Base-by-base conservation (phyloP, 176 grass and related monocot species). In the Bothriochloa decipiens region DNA sequence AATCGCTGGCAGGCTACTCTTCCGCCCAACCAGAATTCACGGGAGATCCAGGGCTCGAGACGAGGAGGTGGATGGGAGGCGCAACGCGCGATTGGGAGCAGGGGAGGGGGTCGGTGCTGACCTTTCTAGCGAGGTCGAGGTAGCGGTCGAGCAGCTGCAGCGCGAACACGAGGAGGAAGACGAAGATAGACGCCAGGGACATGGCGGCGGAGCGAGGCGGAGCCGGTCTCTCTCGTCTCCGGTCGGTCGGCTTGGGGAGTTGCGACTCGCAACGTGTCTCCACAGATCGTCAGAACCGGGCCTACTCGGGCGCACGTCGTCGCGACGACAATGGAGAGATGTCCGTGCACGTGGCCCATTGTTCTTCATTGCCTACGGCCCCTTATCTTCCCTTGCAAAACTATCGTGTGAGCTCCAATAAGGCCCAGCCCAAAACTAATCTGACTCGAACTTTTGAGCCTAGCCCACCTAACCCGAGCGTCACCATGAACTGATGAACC, bases 91-190 rank as follows among this genome's bases (percentile, higher is more conserved):
- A 77, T 64, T n/a, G n/a, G n/a, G n/a, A n/a, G n/a, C n/a, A n/a
- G 22, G 45, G 46, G 49, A 20, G 3, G 41, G 77, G 26, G 45
- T 49, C 58, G 40, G 7, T 45, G 87, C 78, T 92, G 42, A 98
- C 95, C 95, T 95, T 95, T 39, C 65, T 82, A 40, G 87, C 72
- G 80, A 98, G 67, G 37, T 92, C 91, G 33, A 98, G 85, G 80
- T 88, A 90, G 66, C 80, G 73, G 58, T 92, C 89, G 57, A 91
- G 68, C 79, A 91, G 9, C 46, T 98, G 92, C 50, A 95, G 87
- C 70, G 85, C 89, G 20, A 66, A 77, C 68, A 95, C 87, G 76
- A 98, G 2, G 76, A 98, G 68, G 70, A 98, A 87, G 49, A 94
- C 90, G 85, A 85, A 87, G 85, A 93, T 36, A 46, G 95, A 91